These are phyloP conservation scores for Batkoa obscura DNA, from an alignment of 371 early-diverging fungal species.

Conservation along the genomic window DNA sequence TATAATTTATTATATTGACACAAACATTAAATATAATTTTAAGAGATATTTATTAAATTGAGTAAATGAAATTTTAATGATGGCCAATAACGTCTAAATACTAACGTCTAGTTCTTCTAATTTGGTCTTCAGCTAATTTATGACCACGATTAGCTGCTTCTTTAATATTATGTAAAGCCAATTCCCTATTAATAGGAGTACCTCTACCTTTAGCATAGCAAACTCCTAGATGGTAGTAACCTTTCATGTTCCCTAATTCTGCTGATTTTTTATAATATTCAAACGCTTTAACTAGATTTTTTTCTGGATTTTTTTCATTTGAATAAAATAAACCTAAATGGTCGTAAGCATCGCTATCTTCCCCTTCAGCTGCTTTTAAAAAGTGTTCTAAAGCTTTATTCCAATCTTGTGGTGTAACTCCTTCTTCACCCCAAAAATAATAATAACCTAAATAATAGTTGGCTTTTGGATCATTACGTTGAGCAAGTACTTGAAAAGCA, in stretches of 20 bases:
- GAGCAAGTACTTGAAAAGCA: neutral
- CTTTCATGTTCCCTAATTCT: neutral
- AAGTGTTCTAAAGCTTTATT: neutral
- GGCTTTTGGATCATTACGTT: neutral
- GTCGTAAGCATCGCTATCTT: neutral
- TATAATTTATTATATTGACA: too few species aligned
- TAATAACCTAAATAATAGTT: constrained; percentile 2
- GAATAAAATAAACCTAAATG: neutral
- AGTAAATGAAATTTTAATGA: neutral
- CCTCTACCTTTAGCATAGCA: neutral
- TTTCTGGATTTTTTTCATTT: neutral
- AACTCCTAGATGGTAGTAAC: neutral
- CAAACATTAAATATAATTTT: too few species aligned
- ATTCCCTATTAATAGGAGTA: neutral
- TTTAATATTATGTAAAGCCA: neutral
- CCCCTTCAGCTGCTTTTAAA: neutral
- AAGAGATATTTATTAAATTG: too few species aligned
- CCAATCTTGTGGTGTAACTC: neutral
- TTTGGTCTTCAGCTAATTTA: constrained; percentile 1
- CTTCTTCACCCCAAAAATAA: neutral
- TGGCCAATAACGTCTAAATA: neutral
- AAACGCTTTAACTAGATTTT: neutral
- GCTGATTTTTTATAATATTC: neutral
- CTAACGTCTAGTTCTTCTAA: neutral
- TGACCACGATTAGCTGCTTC: constrained; percentile 5